Evolutionary conservation across 2,329 filamentous ascomycete species (phyloP).

Genomic region (Botrytis galanthina): DNA sequence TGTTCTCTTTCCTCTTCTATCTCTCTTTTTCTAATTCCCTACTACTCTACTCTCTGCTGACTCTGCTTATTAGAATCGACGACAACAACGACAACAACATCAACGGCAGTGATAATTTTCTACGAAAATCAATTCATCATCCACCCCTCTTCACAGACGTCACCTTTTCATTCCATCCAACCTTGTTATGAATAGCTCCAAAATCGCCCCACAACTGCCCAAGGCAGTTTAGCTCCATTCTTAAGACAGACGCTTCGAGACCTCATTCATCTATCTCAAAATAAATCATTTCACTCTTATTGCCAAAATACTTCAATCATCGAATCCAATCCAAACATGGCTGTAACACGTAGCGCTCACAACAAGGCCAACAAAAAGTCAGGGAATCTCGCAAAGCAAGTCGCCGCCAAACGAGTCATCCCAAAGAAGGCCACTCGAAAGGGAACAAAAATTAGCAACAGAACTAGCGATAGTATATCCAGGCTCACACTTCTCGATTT

Average conservation of each 20-base stretch:
- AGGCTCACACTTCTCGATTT: background rate
- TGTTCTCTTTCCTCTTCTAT: too few relatives aligned
- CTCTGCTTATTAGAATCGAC: background rate
- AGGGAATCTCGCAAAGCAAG: background rate
- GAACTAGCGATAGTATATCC: background rate
- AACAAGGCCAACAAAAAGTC: background rate
- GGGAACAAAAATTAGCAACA: background rate
- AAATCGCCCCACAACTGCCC: background rate
- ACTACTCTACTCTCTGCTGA: too few relatives aligned
- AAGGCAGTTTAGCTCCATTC: background rate
- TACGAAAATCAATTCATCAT: background rate
- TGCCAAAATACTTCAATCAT: background rate
- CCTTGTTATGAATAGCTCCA: background rate
- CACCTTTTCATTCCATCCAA: background rate
- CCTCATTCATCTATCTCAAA: background rate
- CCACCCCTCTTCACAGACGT: background rate
- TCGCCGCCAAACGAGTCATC: background rate
- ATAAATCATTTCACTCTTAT: too few relatives aligned
- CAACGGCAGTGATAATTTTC: background rate
- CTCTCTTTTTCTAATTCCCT: too few relatives aligned
- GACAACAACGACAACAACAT: background rate
- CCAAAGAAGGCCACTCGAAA: background rate
- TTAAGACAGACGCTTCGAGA: background rate
- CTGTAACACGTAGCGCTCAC: background rate
- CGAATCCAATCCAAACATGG: background rate